Evolutionary conservation across 2,329 filamentous ascomycete genomes (phyloP), one percentile per base, ranked within the genome.

Genomic region (Leptographium lundbergii): DNA sequence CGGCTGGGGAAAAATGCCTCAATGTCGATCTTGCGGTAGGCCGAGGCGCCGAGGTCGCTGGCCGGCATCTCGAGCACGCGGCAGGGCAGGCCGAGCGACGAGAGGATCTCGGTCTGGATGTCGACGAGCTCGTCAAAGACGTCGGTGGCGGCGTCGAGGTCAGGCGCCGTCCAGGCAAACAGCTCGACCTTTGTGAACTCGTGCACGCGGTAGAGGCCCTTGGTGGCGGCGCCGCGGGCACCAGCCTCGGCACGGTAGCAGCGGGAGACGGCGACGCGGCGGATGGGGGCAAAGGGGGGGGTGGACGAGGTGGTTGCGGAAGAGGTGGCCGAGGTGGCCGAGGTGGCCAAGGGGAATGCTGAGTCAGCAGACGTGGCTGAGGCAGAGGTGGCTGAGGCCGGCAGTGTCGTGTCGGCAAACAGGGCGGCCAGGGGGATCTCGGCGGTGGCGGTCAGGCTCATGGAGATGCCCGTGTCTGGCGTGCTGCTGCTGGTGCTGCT

Each of bases 111-210:
- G 2, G 82, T 87, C 73, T 99, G 94, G 57, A 96, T 86, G 61
- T 83, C 81, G 57, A 96, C 75, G 77, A 99, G 90, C 72, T 96
- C 91, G 56, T 88, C 77, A 70, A 96, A 96, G 14, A 92, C 66
- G 0, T 79, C 74, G 9, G 79, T 74, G 0, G 83, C 75, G 48
- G 71, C 68, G 36, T 67, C 69, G 2, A 66, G 60, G 57, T 82
- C 77, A 1, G 88, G 83, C 34, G 79, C 66, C 5, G 89, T 87
- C 94, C 94, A 99, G 0, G 88, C 91, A 69, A 99, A 97, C 78
- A 99, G 85, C 72, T 99, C 94, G 0, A 99, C 92, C 71, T 99
- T 99, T 32, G 91, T 96, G 73, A 99, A 99, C 73, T 99, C 94
- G 73, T 99, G 94, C 4, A 99, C 94, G 32, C 94, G 87, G 73